These are phyloP conservation scores for Phytophthora niederhauseri DNA, from an alignment of 352 stramenopile genomes.

Conservation along the genomic window DNA sequence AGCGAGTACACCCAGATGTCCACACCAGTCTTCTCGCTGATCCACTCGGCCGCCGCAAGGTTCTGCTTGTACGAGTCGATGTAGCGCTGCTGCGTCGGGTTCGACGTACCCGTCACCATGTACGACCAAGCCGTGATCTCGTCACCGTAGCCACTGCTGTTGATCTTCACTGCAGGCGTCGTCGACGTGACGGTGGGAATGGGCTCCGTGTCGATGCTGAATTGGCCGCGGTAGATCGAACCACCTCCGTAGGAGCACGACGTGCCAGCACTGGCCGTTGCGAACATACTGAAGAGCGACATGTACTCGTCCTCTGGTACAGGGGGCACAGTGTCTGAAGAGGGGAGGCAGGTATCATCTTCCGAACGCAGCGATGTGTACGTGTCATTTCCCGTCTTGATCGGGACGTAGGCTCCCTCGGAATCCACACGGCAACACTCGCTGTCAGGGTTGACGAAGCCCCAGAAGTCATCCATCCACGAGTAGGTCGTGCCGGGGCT, in stretches of 20 bases:
- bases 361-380: constrained; percentile 47
- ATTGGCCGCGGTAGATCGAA: constrained; percentile 63
- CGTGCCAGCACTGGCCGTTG: constrained; percentile 52
- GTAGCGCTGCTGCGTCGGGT: constrained; percentile 58
- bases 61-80: constrained; percentile 73
- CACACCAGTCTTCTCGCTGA: constrained; percentile 61
- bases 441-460: constrained; percentile 62
- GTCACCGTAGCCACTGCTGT: constrained; percentile 46
- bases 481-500: constrained; percentile 64
- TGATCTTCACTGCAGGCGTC: constrained; percentile 45
- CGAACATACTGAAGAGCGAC: constrained; percentile 73
- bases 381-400: constrained; percentile 49
- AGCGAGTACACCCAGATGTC: constrained; percentile 64
- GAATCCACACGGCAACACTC: constrained; percentile 67
- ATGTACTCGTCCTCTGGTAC: constrained; percentile 57
- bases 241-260: constrained; percentile 64
- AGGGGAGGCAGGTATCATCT: constrained; percentile 39
- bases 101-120: constrained; percentile 58
- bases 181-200: constrained; percentile 47
- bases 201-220: constrained; percentile 59
- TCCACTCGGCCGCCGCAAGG: constrained; percentile 52
- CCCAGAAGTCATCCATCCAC: constrained; percentile 76
- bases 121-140: constrained; percentile 66
- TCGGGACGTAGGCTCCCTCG: constrained; percentile 48
- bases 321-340: constrained; percentile 34